A percentile compares a stretch with the other conserved stretches of the same genome.
These are phyloP conservation scores for Trichoderma sp. DNA, from an alignment of 2,329 filamentous ascomycete genomes.

Conservation along the genomic window DNA sequence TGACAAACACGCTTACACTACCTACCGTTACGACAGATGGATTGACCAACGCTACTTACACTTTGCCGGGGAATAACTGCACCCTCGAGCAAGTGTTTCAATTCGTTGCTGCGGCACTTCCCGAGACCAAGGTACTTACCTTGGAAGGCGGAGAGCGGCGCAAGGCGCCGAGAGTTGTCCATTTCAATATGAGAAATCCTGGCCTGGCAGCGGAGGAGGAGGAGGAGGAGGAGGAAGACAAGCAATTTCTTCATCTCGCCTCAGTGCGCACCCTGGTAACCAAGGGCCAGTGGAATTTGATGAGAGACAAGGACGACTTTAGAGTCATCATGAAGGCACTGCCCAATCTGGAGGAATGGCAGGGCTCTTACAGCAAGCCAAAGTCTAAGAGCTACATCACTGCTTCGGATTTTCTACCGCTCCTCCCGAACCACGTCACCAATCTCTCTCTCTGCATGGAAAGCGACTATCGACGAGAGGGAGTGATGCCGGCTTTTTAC, in stretches of 20 bases:
- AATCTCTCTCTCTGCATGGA: conserved; percentile 70
- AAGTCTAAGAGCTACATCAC: conserved; percentile 74
- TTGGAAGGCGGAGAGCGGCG: conserved; percentile 76
- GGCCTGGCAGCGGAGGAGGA: conserved; percentile 35
- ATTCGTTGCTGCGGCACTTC: conserved; percentile 61
- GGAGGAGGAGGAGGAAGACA: conserved; percentile 37
- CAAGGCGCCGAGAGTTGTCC: conserved; percentile 67
- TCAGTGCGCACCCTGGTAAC: conserved; percentile 69
- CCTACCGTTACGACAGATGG: conserved; percentile 58
- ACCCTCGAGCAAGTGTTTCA: conserved; percentile 69
- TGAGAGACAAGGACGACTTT: conserved; percentile 65
- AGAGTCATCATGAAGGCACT: conserved; percentile 61
- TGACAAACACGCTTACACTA: conserved; percentile 48
- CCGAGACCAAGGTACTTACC: conserved; percentile 65
- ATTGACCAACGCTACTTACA: conserved; percentile 59
- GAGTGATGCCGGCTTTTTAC: conserved; percentile 61
- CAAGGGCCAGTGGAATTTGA: conserved; percentile 77
- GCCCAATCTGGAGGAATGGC: conserved; percentile 65
- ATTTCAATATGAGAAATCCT: conserved; percentile 35
- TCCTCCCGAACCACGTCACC: conserved; percentile 59
- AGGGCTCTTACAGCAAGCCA: conserved; percentile 67
- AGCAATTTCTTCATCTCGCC: conserved; percentile 47
- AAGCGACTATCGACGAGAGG: conserved; percentile 68
- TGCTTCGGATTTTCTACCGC: conserved; percentile 64
- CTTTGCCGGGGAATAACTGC: conserved; percentile 65